phyloP scores from a whole-genome alignment of 2,329 filamentous ascomycete species.

The Penicillium sp. region DNA sequence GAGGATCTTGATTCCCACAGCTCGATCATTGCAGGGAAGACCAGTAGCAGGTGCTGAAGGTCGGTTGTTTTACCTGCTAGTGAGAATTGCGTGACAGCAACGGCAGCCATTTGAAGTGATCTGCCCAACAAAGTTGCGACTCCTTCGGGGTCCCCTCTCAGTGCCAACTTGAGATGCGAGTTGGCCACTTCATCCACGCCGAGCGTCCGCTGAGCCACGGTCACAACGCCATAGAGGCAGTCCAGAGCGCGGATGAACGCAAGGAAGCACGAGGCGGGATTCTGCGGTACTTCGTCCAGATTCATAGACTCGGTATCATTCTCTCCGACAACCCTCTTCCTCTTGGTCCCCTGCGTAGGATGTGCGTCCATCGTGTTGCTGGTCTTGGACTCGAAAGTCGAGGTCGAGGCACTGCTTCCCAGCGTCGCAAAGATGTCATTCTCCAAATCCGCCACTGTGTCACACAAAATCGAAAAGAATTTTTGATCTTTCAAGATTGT shows the following conservation, averaged over 20 bases:
- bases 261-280: conserved; percentile 37
- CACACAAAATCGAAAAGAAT: conserved; percentile 68
- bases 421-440: conserved; percentile 35
- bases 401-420: conserved; percentile 28
- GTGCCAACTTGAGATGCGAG: conserved; percentile 46
- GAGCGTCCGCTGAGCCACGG: conserved; percentile 32
- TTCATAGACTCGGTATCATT: conserved; percentile 36
- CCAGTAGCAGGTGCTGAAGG: conserved; percentile 40
- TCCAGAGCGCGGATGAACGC: conserved; percentile 41
- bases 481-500: conserved; percentile 71
- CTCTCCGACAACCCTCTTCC: conserved; percentile 40
- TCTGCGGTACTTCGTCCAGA: conserved; percentile 36
- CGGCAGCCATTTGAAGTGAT: conserved; percentile 39
- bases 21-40: conserved; percentile 39
- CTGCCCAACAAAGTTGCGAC: conserved; percentile 43
- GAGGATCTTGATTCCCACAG: conserved; percentile 45
- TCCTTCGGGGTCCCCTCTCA: conserved; percentile 42
- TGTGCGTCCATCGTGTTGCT: conserved; percentile 39
- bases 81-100: conserved; percentile 36
- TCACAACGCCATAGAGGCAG: conserved; percentile 40
- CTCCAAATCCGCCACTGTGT: conserved; percentile 63
- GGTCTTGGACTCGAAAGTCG: conserved; percentile 41
- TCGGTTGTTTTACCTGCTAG: conserved; percentile 36
- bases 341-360: conserved; percentile 41
- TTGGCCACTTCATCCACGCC: conserved; percentile 38